phyloP scores from a whole-genome alignment of 164 flowering plant genomes.

The Aristolochia contorta region DNA sequence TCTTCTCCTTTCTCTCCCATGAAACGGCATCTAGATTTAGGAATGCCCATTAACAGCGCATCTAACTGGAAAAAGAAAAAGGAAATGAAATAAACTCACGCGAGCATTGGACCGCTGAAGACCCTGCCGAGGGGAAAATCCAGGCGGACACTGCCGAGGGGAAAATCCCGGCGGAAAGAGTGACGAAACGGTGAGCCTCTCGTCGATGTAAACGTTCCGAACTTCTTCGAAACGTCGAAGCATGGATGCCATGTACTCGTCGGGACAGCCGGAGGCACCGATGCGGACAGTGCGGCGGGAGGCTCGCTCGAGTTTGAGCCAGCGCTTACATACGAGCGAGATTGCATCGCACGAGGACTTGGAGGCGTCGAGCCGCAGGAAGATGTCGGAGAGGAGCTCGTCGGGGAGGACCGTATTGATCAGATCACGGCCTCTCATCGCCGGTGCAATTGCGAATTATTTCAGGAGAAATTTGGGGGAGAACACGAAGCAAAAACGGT shows the following conservation, averaged over 20 bases:
- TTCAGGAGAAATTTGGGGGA: not conserved
- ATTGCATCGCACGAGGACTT: constrained; percentile 64
- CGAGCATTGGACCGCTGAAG: not conserved
- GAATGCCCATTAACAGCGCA: too few relatives aligned
- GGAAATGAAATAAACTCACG: too few relatives aligned
- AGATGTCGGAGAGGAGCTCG: constrained; percentile 67
- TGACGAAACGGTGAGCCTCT: constrained; percentile 41
- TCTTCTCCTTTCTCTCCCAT: too few relatives aligned
- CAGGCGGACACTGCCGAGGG: constrained; percentile 7
- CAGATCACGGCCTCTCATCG: constrained; percentile 45
- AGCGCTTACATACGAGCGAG: constrained; percentile 80
- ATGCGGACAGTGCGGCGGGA: constrained; percentile 63
- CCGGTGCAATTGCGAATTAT: not conserved
- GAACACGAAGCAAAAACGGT: not conserved
- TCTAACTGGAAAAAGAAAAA: too few relatives aligned
- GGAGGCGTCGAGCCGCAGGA: constrained; percentile 39
- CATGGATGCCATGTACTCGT: constrained; percentile 33
- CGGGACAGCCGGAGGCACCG: constrained; percentile 65
- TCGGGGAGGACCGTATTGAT: constrained; percentile 64
- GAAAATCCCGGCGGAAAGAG: constrained; percentile 18
- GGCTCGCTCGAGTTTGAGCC: constrained; percentile 65
- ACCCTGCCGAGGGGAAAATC: not conserved
- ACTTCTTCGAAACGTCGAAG: constrained; percentile 46
- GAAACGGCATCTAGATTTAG: too few relatives aligned
- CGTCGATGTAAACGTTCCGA: constrained; percentile 48